Base-by-base conservation (phyloP, 2,329 filamentous ascomycete species). In the Gyromitra esculenta region DNA sequence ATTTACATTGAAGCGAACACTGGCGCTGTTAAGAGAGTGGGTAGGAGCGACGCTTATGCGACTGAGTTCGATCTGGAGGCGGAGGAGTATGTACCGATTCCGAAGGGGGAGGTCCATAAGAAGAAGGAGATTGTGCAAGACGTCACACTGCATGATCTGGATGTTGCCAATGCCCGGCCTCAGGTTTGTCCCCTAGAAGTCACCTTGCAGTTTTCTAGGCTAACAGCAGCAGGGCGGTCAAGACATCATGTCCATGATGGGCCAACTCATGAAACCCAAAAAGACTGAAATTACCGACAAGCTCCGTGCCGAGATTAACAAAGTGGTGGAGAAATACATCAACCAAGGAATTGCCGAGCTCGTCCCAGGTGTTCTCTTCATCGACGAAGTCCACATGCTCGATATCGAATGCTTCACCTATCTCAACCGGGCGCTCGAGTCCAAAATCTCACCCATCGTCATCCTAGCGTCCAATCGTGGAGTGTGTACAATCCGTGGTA, bases 231-330 rank as follows among this genome's bases (percentile, higher is more conserved):
- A 98, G 86, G 96, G 96, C 68, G 96, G 96, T 57, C 96, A 99
- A 87, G 96, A 99, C 84, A 97, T 99, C 80, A 98, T 99, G 94
- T 97, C 94, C 86, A 98, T 99, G 96, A 98, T 99, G 95, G 96
- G 96, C 81, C 96, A 99, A 85, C 86, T 99, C 82, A 97, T 98
- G 94, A 98, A 98, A 88, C 96, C 96, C 78, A 96, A 96, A 87
- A 97, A 97, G 90, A 99, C 96, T 5, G 96, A 99, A 84, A 98
- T 99, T 82, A 99, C 96, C 39, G 96, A 99, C 85, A 99, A 99
- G 87, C 86, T 99, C 82, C 90, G 96, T 77, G 87, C 89, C 72
- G 96, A 99, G 86, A 98, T 99, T 86, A 97, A 99, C 89, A 98
- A 98, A 86, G 95, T 99, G 39, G 96, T 99, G 80, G 97, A 94